A percentile compares a stretch with the other conserved stretches of the same genome.
These are phyloP conservation scores for Cercospora citrullina DNA, from an alignment of 2,329 filamentous ascomycete genomes.

Conservation along the genomic window DNA sequence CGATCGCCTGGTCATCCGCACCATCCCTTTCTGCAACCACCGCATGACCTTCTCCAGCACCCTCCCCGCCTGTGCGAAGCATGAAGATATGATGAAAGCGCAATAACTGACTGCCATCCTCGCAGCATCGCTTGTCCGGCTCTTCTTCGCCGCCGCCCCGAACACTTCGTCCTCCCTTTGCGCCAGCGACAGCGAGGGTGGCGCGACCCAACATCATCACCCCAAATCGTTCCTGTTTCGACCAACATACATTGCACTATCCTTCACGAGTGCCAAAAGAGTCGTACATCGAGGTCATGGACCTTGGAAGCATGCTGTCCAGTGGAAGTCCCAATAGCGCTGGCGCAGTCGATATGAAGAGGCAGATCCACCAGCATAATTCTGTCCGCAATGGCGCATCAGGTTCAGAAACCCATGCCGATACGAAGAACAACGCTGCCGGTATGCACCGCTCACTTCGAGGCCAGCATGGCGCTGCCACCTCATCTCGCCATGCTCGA, in stretches of 20 bases:
- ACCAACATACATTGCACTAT: slow-evolving; percentile 19
- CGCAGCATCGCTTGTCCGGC: slow-evolving; percentile 11
- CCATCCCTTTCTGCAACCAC: slow-evolving; percentile 28
- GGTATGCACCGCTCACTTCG: slow-evolving; percentile 27
- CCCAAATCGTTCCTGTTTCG: slow-evolving; percentile 16
- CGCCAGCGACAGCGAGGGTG: slow-evolving; percentile 35
- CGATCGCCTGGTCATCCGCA: slow-evolving; percentile 23
- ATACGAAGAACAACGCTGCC: slow-evolving; percentile 15
- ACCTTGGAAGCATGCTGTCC: slow-evolving; percentile 41
- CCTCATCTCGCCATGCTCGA: slow-evolving; percentile 30
- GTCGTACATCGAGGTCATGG: slow-evolving; percentile 33
- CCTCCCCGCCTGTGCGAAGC: not conserved
- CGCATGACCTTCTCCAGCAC: slow-evolving; percentile 10
- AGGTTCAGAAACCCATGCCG: slow-evolving; percentile 22
- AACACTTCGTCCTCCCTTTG: slow-evolving; percentile 27
- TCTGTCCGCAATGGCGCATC: slow-evolving; percentile 35
- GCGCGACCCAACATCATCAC: slow-evolving; percentile 15
- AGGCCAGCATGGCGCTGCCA: slow-evolving; percentile 27
- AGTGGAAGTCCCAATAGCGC: slow-evolving; percentile 27
- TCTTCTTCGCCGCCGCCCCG: slow-evolving; percentile 16
- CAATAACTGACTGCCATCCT: slow-evolving; percentile 14
- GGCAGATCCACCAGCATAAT: slow-evolving; percentile 40
- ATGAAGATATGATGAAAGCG: not conserved
- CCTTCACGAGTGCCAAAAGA: slow-evolving; percentile 12
- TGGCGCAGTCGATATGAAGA: slow-evolving; percentile 30